These are phyloP conservation scores for Teratosphaeria zuluensis DNA, from an alignment of 2,329 filamentous ascomycete species.

Conservation along the genomic window DNA sequence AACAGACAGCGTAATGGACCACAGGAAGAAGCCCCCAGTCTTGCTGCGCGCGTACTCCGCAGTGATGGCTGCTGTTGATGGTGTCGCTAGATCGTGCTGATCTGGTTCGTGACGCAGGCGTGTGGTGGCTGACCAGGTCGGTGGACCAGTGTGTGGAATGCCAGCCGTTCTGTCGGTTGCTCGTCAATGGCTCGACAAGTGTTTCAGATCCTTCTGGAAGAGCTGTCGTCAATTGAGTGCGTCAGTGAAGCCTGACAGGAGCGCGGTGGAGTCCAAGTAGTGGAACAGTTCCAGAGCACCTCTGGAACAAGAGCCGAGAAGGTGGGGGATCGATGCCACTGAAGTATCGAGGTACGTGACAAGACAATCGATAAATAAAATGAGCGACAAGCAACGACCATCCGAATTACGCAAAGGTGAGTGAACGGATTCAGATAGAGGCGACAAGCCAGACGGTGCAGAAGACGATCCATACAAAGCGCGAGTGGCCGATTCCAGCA, in stretches of 20 bases:
- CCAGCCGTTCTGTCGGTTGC: slow-evolving; percentile 16
- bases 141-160: slow-evolving; percentile 20
- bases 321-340: slow-evolving; percentile 7
- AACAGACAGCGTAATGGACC: background rate
- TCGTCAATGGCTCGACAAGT: slow-evolving; percentile 14
- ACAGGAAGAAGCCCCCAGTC: background rate
- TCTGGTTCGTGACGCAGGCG: slow-evolving; percentile 12
- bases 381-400: slow-evolving; percentile 8
- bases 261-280: slow-evolving; percentile 1
- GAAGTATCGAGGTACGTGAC: slow-evolving; percentile 6
- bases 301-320: slow-evolving; percentile 1
- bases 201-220: slow-evolving; percentile 3
- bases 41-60: background rate
- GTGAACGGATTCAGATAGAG: slow-evolving; percentile 3
- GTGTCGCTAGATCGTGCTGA: slow-evolving; percentile 8
- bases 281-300: background rate
- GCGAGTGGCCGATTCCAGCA: slow-evolving; percentile 11
- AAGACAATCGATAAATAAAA: slow-evolving; percentile 7
- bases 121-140: slow-evolving; percentile 20
- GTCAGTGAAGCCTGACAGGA: background rate
- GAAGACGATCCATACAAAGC: slow-evolving; percentile 9
- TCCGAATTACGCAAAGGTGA: slow-evolving; percentile 9
- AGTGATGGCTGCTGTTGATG: background rate
- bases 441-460: slow-evolving; percentile 9
- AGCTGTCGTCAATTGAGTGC: background rate